These are phyloP conservation scores for Xylaria sp. DNA, from an alignment of 2,329 filamentous ascomycete genomes.

Conservation along the genomic window DNA sequence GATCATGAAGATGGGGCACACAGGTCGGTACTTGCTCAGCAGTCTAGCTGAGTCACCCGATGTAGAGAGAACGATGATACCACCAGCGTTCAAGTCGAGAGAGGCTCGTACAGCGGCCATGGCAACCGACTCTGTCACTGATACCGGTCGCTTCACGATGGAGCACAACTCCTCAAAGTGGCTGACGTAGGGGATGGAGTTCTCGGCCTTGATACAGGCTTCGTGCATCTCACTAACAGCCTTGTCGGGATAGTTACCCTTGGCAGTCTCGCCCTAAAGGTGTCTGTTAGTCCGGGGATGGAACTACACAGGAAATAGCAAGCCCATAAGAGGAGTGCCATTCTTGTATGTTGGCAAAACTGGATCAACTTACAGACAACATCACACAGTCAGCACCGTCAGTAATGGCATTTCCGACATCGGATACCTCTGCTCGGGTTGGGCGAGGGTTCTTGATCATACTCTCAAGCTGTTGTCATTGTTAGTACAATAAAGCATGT, in stretches of 20 bases:
- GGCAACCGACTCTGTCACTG: constrained; percentile 89
- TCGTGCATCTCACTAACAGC: constrained; percentile 98
- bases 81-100: constrained; percentile 93
- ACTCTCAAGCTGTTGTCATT: constrained; percentile 70
- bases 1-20: constrained; percentile 99
- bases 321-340: not conserved
- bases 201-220: constrained; percentile 94
- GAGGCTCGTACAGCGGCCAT: constrained; percentile 97
- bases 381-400: constrained; percentile 99
- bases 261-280: constrained; percentile 87
- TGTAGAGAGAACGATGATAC: constrained; percentile 94
- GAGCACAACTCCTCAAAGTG: constrained; percentile 95
- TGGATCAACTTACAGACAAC: constrained; percentile 66
- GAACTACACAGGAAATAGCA: not conserved
- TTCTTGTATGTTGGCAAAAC: no score
- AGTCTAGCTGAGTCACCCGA: constrained; percentile 94
- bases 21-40: constrained; percentile 96
- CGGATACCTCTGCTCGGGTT: constrained; percentile 96
- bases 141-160: constrained; percentile 81
- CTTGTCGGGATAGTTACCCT: constrained; percentile 92
- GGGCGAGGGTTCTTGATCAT: constrained; percentile 99
- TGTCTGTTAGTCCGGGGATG: not conserved
- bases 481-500: constrained; percentile 6
- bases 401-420: constrained; percentile 96
- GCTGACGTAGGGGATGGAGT: constrained; percentile 95